phyloP scores from a whole-genome alignment of 2,329 filamentous ascomycete genomes.

The Fusarium nygamai region DNA sequence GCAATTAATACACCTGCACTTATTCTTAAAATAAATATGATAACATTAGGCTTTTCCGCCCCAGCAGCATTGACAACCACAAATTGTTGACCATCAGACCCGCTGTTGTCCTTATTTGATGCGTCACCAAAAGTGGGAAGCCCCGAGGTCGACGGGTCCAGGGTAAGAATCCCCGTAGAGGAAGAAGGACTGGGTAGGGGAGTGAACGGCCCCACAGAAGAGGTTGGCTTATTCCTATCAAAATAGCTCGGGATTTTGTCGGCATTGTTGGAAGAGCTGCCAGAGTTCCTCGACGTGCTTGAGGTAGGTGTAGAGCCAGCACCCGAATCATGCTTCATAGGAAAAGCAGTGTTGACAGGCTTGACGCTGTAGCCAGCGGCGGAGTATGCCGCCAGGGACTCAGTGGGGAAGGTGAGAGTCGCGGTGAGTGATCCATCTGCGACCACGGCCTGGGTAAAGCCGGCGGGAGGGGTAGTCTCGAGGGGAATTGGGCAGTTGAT shows the following conservation, averaged over 20 bases:
- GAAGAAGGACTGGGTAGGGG: background rate
- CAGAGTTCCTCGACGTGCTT: background rate
- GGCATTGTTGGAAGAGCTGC: background rate
- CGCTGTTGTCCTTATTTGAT: background rate
- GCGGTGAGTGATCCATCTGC: background rate
- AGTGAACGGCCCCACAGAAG: background rate
- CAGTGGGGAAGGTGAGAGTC: background rate
- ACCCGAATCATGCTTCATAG: background rate
- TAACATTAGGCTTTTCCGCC: background rate
- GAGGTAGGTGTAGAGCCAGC: background rate
- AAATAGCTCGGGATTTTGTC: background rate
- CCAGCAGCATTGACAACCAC: background rate
- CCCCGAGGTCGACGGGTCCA: background rate
- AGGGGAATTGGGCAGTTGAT: too few relatives aligned
- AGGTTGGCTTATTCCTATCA: background rate
- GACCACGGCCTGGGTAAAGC: background rate
- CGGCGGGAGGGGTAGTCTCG: background rate
- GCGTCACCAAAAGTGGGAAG: background rate
- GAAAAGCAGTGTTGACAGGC: background rate
- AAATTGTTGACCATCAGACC: background rate
- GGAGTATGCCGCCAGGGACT: background rate
- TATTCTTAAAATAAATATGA: too few relatives aligned
- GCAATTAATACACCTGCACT: too few relatives aligned
- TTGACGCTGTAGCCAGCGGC: background rate
- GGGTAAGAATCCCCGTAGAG: background rate